Evolutionary conservation across 257 asterid genomes (phyloP), one percentile per base, ranked within the genome.

Genomic region (Ballota nigra): DNA sequence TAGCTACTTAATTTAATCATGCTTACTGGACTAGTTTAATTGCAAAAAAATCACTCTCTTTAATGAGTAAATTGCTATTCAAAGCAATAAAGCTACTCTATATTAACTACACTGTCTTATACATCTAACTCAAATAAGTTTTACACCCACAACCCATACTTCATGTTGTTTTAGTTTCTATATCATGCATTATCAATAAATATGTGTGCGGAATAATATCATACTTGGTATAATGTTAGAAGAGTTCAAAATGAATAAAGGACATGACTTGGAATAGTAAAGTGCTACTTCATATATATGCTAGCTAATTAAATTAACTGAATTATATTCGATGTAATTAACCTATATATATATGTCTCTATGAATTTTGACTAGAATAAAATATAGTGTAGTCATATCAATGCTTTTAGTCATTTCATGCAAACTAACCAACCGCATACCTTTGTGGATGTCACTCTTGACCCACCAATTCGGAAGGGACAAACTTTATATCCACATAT

Each of bases 401-500:
- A 41, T 59, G n/a, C 16, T 47, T 45, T 53, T 29, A 61, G 31
- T 49, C 8, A 61, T 61, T 31, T 49, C 71, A 13, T 82, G 85
- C 96, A 92, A 97, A 82, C 85, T 57, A 92, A 86, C 73, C 97
- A 88, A 75, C 98, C 97, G 10, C 96, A 88, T 73, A 92, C 98
- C 18, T 88, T 88, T 74, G 97, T 92, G 36, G 80, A 90, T 65
- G 88, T 88, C 55, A 88, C 96, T 38, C 97, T 92, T 72, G 98
- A 92, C 73, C 98, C 98, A 49, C 98, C 98, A n/a, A 92, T 92
- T 75, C 81, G 98, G 82, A 92, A 92, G 83, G 97, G 98, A 52
- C 98, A 92, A 79, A 90, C 97, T 19, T 75, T 92, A 76, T 92
- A 92, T 77, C 98, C 96, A 13, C 96, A 92, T 84, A 87, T 92